phyloP scores from a whole-genome alignment of 2,329 filamentous ascomycete genomes.

The Periconia sp. region DNA sequence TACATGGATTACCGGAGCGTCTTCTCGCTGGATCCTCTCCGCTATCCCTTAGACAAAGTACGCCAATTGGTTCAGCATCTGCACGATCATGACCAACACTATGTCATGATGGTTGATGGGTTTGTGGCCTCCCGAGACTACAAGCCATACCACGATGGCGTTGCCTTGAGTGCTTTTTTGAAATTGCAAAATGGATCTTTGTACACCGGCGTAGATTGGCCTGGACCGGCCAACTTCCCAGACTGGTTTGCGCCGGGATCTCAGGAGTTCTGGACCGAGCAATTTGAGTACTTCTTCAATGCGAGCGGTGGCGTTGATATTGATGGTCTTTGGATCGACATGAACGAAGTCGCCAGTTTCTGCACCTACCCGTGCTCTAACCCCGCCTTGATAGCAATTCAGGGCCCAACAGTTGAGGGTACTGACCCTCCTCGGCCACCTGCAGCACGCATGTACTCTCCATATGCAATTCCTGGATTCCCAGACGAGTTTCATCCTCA shows the following conservation, averaged over 20 bases:
- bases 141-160: constrained; percentile 65
- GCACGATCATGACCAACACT: constrained; percentile 70
- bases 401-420: constrained; percentile 42
- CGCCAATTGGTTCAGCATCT: constrained; percentile 70
- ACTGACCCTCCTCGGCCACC: constrained; percentile 62
- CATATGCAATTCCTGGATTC: constrained; percentile 72
- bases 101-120: constrained; percentile 77
- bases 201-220: constrained; percentile 75
- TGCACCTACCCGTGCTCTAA: constrained; percentile 51
- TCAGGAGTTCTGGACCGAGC: constrained; percentile 71
- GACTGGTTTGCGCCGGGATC: constrained; percentile 77
- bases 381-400: no score
- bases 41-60: constrained; percentile 68
- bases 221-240: constrained; percentile 73
- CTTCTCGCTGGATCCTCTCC: constrained; percentile 69
- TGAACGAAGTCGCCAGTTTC: constrained; percentile 50
- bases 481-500: constrained; percentile 69
- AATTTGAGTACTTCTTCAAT: constrained; percentile 71
- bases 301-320: constrained; percentile 71
- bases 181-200: constrained; percentile 61
- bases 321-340: constrained; percentile 70
- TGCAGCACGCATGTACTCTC: constrained; percentile 64
- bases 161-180: constrained; percentile 62
- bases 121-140: constrained; percentile 59
- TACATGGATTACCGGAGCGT: constrained; percentile 68